phyloP scores from a whole-genome alignment of 371 early-diverging fungal genomes.

The Batrachochytrium dendrobatidis region DNA sequence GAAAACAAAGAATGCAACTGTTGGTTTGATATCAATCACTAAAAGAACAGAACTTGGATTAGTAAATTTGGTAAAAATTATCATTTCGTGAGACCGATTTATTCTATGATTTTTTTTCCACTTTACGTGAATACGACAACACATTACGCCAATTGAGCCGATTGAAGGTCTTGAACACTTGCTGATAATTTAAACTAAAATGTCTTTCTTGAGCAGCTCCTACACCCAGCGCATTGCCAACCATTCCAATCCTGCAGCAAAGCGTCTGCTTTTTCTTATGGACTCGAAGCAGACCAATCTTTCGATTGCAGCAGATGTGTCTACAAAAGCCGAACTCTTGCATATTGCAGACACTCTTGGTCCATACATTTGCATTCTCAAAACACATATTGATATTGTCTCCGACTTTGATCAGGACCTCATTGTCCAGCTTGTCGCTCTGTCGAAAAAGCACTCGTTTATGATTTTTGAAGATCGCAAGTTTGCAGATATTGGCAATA shows the following conservation, averaged over 20 bases:
- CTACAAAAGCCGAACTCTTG: conserved; percentile 76
- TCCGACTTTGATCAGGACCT: conserved; percentile 84
- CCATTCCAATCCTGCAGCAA: conserved; percentile 62
- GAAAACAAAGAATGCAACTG: no score
- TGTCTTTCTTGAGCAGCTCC: conserved; percentile 13
- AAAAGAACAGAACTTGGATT: no score
- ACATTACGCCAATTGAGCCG: no score
- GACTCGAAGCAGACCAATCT: conserved; percentile 87
- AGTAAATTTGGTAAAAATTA: no score
- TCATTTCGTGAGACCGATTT: no score
- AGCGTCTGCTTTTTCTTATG: conserved; percentile 71
- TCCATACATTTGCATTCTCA: conserved; percentile 88
- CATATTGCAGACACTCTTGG: conserved; percentile 81
- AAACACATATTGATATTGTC: conserved; percentile 94
- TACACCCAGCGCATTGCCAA: conserved; percentile 49
- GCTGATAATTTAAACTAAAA: background rate
- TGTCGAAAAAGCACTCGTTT: conserved; percentile 83
- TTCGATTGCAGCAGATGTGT: conserved; percentile 84
- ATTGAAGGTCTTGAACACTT: no score
- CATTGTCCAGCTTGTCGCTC: conserved; percentile 56
- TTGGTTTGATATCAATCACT: no score
- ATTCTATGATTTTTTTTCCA: no score
- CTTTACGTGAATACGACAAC: no score
- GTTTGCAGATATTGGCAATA: conserved; percentile 88
- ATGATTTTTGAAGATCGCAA: conserved; percentile 97